Evolutionary conservation across 441 rosid species (phyloP).

Genomic region (Eutrema salsugineum): DNA sequence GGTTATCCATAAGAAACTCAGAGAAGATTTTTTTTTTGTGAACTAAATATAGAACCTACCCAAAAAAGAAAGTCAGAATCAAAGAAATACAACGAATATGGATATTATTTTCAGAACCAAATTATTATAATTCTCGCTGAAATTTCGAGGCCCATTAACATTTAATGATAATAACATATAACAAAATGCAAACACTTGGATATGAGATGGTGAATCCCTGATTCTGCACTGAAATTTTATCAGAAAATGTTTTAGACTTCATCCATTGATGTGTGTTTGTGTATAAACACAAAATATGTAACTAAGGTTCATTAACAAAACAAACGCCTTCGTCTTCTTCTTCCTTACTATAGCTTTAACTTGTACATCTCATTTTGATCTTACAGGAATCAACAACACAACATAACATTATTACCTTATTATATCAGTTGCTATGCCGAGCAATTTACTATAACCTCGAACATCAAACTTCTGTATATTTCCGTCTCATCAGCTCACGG

Average conservation of each 20-base stretch:
- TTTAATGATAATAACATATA: background rate
- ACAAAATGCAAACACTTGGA: background rate
- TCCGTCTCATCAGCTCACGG: background rate
- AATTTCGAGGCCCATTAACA: background rate
- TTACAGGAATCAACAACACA: slow-evolving; percentile 1
- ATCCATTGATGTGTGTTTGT: background rate
- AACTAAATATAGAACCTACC: background rate
- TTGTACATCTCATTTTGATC: background rate
- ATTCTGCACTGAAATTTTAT: background rate
- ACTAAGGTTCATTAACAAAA: background rate
- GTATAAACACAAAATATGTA: background rate
- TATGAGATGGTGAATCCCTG: background rate
- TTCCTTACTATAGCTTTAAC: background rate
- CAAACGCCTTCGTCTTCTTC: background rate
- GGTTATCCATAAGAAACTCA: slow-evolving; percentile 12
- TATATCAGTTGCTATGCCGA: background rate
- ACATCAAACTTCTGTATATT: background rate
- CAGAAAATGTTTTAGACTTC: background rate
- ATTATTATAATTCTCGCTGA: background rate
- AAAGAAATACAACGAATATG: background rate
- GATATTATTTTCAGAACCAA: background rate
- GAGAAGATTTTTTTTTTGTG: background rate
- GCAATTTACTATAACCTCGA: background rate
- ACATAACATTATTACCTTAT: background rate
- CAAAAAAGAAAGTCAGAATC: background rate